Conservation (phyloP, 1,284 basidiomycete genomes). For the Pseudozyma thailandica region DNA sequence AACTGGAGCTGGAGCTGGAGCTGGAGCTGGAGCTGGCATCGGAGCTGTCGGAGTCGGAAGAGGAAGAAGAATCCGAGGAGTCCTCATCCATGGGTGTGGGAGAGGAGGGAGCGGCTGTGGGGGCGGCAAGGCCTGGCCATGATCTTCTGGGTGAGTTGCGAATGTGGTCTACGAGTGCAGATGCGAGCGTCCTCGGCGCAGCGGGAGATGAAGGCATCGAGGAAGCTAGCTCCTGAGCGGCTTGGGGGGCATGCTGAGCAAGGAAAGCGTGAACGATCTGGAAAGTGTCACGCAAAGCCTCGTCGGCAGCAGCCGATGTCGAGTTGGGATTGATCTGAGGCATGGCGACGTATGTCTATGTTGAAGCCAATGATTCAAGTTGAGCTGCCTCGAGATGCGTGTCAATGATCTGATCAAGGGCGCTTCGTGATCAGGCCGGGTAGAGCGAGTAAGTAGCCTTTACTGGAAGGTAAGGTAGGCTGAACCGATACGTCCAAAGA, state of each 20-base stretch:
- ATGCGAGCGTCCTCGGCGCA: conserved; percentile 34
- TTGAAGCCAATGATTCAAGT: background rate
- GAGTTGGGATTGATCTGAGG: conserved; percentile 21
- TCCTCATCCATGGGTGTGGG: conserved; percentile 31
- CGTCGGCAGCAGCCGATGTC: conserved; percentile 15
- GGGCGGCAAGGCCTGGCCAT: conserved; percentile 26
- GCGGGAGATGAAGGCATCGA: conserved; percentile 30
- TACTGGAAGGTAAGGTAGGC: too few relatives aligned
- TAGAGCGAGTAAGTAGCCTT: too few relatives aligned
- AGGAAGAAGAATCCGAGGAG: conserved; percentile 5
- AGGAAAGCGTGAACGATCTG: conserved; percentile 50
- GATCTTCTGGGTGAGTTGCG: conserved; percentile 39
- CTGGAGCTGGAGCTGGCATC: conserved; percentile 14
- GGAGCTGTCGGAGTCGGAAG: conserved; percentile 20
- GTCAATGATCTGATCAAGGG: too few relatives aligned
- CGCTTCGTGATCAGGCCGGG: too few relatives aligned
- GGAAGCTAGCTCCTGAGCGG: conserved; percentile 29
- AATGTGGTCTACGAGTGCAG: conserved; percentile 43
- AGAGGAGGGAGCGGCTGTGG: background rate
- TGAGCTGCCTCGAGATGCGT: background rate
- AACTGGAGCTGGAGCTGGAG: conserved; percentile 4
- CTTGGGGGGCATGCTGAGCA: conserved; percentile 36
- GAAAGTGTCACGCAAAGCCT: conserved; percentile 40
- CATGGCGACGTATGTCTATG: conserved; percentile 3
- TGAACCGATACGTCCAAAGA: too few relatives aligned